Conservation (phyloP, 2,329 filamentous ascomycete genomes). For the Microsporum canis region DNA sequence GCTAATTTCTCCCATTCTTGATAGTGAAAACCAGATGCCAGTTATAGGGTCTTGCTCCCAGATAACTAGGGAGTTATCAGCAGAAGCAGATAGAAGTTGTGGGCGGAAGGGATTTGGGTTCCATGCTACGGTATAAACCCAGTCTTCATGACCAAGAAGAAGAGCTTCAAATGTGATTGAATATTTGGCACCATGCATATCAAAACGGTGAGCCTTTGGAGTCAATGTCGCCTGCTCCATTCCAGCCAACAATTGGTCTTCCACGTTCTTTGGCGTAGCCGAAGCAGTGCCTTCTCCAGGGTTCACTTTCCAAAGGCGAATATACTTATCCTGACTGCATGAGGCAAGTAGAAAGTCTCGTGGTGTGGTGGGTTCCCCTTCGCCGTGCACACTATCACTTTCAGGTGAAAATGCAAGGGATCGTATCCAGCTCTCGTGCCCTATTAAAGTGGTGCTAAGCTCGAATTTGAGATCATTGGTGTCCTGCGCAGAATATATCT, state of each 20-base stretch:
- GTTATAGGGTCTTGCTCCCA: slow-evolving; percentile 79
- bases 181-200: slow-evolving; percentile 51
- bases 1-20: slow-evolving; percentile 84
- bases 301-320: slow-evolving; percentile 82
- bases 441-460: slow-evolving; percentile 64
- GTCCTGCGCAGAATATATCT: slow-evolving; percentile 57
- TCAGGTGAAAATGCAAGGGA: slow-evolving; percentile 63
- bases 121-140: slow-evolving; percentile 89
- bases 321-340: slow-evolving; percentile 94
- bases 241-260: slow-evolving; percentile 27
- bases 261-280: slow-evolving; percentile 17
- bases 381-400: neutral
- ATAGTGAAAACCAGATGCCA: slow-evolving; percentile 81
- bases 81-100: slow-evolving; percentile 77
- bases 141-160: slow-evolving; percentile 90
- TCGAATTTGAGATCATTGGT: slow-evolving; percentile 44
- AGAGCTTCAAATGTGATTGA: slow-evolving; percentile 88
- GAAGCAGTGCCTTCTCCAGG: slow-evolving; percentile 49
- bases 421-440: slow-evolving; percentile 91
- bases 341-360: slow-evolving; percentile 76
- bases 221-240: slow-evolving; percentile 57
- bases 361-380: slow-evolving; percentile 42
- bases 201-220: slow-evolving; percentile 78
- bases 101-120: slow-evolving; percentile 45
- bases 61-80: slow-evolving; percentile 86